Evolutionary conservation across 1,284 basidiomycete species (phyloP).

Genomic region (Boletus semigastroideus): DNA sequence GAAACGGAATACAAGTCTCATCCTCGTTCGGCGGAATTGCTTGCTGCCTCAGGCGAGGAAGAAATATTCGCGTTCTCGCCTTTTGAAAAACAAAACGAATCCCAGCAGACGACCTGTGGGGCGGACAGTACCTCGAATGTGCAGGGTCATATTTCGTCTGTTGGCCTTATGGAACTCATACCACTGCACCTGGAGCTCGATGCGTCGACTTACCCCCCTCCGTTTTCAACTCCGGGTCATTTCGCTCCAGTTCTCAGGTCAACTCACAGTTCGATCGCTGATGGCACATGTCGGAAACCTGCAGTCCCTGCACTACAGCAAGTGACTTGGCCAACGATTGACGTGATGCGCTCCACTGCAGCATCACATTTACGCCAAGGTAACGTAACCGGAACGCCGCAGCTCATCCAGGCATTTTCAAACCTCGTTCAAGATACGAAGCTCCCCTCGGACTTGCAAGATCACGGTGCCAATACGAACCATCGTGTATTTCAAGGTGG

Average conservation of each 20-base stretch:
- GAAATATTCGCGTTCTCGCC: constrained; percentile 33
- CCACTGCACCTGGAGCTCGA: neutral
- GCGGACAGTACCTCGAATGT: neutral
- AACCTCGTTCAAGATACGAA: constrained; percentile 6
- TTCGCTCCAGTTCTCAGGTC: constrained; percentile 16
- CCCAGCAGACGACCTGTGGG: constrained; percentile 4
- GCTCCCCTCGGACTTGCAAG: constrained; percentile 18
- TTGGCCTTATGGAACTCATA: neutral
- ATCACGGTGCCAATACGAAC: constrained; percentile 2
- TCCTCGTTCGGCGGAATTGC: constrained; percentile 2
- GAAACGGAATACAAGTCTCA: neutral
- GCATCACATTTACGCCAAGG: constrained; percentile 21
- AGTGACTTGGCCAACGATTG: constrained; percentile 3
- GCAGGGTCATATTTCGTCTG: constrained; percentile 1
- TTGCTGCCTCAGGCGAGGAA: constrained; percentile 15
- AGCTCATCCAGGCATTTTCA: constrained; percentile 7
- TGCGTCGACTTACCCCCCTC: constrained; percentile 1
- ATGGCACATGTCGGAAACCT: constrained; percentile 3
- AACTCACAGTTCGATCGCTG: neutral
- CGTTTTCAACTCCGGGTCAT: constrained; percentile 32
- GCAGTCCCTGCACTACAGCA: constrained; percentile 11
- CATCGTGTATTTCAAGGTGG: constrained; percentile 4
- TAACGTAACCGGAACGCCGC: constrained; percentile 11
- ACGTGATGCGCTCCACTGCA: constrained; percentile 12
- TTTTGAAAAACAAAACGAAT: constrained; percentile 15